Conservation (phyloP, 805 yeast genomes). For the Cyberlindnera maclurae region DNA sequence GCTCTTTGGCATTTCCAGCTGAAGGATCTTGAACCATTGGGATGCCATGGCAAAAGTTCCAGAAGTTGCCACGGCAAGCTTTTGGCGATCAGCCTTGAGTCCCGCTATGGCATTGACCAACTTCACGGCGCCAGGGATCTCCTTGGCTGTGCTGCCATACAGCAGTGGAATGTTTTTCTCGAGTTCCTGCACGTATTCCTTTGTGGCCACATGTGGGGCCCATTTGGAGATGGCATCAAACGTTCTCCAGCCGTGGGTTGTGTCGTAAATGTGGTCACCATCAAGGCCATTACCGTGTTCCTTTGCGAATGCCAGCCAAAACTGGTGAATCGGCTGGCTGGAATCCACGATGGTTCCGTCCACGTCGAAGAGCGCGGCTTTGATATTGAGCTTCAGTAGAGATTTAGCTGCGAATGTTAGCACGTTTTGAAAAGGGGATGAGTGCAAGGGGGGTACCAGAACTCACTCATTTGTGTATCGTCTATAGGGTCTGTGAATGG, state of each 20-base stretch:
- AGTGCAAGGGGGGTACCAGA: not conserved
- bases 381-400: constrained; percentile 25
- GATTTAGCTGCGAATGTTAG: not conserved
- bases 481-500: too few species aligned
- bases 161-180: constrained; percentile 68
- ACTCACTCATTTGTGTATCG: constrained; percentile 1
- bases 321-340: constrained; percentile 69
- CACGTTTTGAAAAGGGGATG: not conserved
- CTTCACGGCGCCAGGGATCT: constrained; percentile 69
- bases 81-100: constrained; percentile 29
- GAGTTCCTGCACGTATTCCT: constrained; percentile 52
- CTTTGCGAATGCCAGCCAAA: constrained; percentile 58
- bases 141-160: constrained; percentile 63
- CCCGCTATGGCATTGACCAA: constrained; percentile 40
- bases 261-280: constrained; percentile 64
- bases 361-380: constrained; percentile 65
- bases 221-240: constrained; percentile 65
- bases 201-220: constrained; percentile 66
- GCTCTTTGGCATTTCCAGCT: constrained; percentile 53
- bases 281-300: constrained; percentile 57
- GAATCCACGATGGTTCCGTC: constrained; percentile 84
- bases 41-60: constrained; percentile 75
- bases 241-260: constrained; percentile 79
- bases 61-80: constrained; percentile 81
- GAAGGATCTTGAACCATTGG: constrained; percentile 68